Evolutionary conservation across 1,139 yeast genomes (phyloP).

Genomic region (Hemisphaericaspora lyxosophila): DNA sequence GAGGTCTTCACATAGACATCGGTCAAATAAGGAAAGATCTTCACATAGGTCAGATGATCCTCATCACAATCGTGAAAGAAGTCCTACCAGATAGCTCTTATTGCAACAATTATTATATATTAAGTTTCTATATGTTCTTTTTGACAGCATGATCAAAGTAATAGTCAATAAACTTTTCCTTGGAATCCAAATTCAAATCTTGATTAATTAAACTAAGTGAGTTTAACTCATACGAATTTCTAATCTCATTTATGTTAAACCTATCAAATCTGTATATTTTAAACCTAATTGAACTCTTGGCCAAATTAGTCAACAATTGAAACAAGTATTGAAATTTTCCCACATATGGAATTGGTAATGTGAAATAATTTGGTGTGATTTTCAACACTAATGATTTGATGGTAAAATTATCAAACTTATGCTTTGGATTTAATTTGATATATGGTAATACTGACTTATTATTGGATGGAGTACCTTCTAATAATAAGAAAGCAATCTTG

Average conservation of each 20-base stretch:
- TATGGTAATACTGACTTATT: constrained; percentile 60
- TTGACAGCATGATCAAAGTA: constrained; percentile 23
- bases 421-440: constrained; percentile 17
- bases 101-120: neutral
- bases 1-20: constrained; percentile 8
- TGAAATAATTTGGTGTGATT: constrained; percentile 33
- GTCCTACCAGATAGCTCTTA: constrained; percentile 2
- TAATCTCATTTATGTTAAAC: constrained; percentile 15
- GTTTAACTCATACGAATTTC: constrained; percentile 29
- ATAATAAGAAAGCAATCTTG: constrained; percentile 48
- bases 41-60: too few relatives aligned
- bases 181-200: constrained; percentile 27
- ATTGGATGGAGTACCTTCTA: constrained; percentile 73
- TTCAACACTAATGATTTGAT: constrained; percentile 48
- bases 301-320: constrained; percentile 25
- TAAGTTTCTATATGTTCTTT: constrained; percentile 6
- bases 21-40: constrained; percentile 4
- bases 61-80: constrained; percentile 5
- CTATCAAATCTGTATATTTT: constrained; percentile 24
- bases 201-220: constrained; percentile 29
- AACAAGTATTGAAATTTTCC: constrained; percentile 22
- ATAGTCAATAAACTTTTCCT: constrained; percentile 35
- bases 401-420: constrained; percentile 21
- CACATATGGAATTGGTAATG: constrained; percentile 34
- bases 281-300: constrained; percentile 20